Conservation (phyloP, 441 rosid genomes). For the Corymbia calophylla region DNA sequence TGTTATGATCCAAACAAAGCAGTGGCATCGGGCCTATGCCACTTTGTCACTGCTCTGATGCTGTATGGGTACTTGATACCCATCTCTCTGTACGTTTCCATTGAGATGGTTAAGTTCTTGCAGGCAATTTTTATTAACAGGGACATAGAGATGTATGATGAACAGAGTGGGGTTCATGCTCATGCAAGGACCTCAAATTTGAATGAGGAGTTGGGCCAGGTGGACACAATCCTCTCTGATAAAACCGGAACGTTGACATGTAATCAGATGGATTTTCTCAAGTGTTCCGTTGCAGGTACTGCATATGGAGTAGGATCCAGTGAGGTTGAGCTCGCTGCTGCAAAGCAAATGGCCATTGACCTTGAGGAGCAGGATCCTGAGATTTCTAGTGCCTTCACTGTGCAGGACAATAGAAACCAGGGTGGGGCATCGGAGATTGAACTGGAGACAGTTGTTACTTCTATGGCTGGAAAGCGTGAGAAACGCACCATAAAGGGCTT, state of each 20-base stretch:
- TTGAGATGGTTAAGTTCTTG: slow-evolving; percentile 90
- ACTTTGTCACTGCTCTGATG: slow-evolving; percentile 85
- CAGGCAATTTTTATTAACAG: slow-evolving; percentile 88
- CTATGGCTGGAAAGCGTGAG: slow-evolving; percentile 30
- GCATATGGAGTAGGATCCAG: slow-evolving; percentile 77
- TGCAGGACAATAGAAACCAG: background rate
- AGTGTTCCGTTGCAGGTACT: slow-evolving; percentile 87
- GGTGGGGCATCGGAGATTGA: slow-evolving; percentile 52
- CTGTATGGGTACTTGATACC: slow-evolving; percentile 96
- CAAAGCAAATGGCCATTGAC: slow-evolving; percentile 75
- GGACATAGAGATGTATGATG: slow-evolving; percentile 82
- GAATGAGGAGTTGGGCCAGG: slow-evolving; percentile 95
- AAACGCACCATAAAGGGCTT: slow-evolving; percentile 66
- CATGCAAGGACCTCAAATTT: slow-evolving; percentile 91
- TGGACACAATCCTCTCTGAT: slow-evolving; percentile 92
- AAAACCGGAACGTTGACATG: slow-evolving; percentile 97
- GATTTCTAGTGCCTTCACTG: slow-evolving; percentile 7
- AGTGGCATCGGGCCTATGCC: slow-evolving; percentile 56
- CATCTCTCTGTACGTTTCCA: slow-evolving; percentile 94
- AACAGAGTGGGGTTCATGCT: slow-evolving; percentile 77
- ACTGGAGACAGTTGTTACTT: slow-evolving; percentile 55
- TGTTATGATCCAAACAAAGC: slow-evolving; percentile 58
- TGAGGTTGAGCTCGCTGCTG: slow-evolving; percentile 94
- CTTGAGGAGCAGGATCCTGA: slow-evolving; percentile 48
- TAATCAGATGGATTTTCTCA: slow-evolving; percentile 97